A percentile compares a stretch with the other conserved stretches of the same genome.
These are phyloP conservation scores for Kitagawia praeruptora DNA, from an alignment of 129 eudicot species.

Conservation along the genomic window DNA sequence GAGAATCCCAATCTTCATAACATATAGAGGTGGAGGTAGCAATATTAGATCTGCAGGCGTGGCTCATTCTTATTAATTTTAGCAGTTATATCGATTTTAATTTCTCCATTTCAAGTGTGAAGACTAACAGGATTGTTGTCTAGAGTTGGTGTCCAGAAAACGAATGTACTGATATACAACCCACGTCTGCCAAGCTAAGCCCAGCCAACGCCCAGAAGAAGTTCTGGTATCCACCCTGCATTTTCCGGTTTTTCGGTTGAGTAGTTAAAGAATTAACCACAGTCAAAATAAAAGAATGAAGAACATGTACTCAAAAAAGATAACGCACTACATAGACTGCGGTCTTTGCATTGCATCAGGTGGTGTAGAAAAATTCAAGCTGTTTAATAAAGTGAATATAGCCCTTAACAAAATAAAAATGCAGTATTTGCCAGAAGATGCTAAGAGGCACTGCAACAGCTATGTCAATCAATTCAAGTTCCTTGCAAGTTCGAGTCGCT, in stretches of 20 bases:
- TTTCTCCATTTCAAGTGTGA: too few species aligned
- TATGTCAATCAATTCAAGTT: slow-evolving; percentile 43
- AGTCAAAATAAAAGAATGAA: slow-evolving; percentile 59
- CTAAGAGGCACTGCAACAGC: slow-evolving; percentile 42
- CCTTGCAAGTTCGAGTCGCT: slow-evolving; percentile 41
- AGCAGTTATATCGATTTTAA: too few species aligned
- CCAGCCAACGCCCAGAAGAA: slow-evolving; percentile 47
- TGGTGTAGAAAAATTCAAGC: slow-evolving; percentile 76
- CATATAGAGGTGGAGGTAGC: too few species aligned
- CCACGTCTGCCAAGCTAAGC: slow-evolving; percentile 32
- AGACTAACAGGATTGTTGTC: too few species aligned
- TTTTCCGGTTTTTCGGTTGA: slow-evolving; percentile 22
- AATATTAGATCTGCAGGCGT: too few species aligned
- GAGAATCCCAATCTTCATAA: too few species aligned
- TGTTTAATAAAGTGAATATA: slow-evolving; percentile 55
- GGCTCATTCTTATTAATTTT: too few species aligned
- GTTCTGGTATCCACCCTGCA: slow-evolving; percentile 48
- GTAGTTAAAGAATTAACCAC: slow-evolving; percentile 51
- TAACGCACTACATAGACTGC: slow-evolving; percentile 70
- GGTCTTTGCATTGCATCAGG: slow-evolving; percentile 65
- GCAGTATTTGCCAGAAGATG: slow-evolving; percentile 82
- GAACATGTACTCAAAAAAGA: slow-evolving; percentile 16
- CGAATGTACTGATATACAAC: slow-evolving; percentile 16
- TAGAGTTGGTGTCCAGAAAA: too few species aligned
- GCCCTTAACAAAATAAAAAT: slow-evolving; percentile 58